phyloP scores from a whole-genome alignment of 768 basidiomycete species.

The Mycena belliarum region DNA sequence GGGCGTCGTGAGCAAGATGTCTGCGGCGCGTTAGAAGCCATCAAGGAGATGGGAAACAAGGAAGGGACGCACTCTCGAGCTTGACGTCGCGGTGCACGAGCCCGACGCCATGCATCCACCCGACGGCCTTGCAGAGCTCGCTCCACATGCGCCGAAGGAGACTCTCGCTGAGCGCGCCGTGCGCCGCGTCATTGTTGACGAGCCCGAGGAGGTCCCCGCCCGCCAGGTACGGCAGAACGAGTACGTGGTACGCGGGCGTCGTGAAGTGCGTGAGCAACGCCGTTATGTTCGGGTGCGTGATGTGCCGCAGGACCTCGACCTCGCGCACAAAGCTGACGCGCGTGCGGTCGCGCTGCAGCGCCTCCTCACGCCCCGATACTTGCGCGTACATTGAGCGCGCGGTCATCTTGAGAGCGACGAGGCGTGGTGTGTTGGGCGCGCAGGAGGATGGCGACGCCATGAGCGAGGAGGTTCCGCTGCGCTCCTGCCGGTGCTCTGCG shows the following conservation, averaged over 20 bases:
- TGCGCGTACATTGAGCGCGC: conserved; percentile 33
- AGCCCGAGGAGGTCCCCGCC: conserved; percentile 85
- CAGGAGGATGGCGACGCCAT: neutral
- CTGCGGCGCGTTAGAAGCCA: conserved; percentile 35
- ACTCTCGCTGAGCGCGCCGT: conserved; percentile 37
- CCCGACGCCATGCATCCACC: conserved; percentile 85
- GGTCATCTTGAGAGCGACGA: conserved; percentile 53
- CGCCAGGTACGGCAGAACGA: conserved; percentile 72
- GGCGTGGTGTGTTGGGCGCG: conserved; percentile 18
- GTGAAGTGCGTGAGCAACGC: conserved; percentile 71
- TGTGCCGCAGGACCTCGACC: conserved; percentile 83
- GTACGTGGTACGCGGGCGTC: conserved; percentile 70
- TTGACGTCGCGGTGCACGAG: conserved; percentile 93
- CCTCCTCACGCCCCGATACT: conserved; percentile 32
- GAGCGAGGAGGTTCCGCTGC: conserved; percentile 1
- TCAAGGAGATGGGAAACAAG: neutral
- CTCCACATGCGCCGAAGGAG: conserved; percentile 65
- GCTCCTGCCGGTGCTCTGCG: conserved; percentile 13
- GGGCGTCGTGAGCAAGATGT: conserved; percentile 71
- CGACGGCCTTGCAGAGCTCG: conserved; percentile 76
- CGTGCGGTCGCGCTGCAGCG: conserved; percentile 64
- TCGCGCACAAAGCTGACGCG: conserved; percentile 79
- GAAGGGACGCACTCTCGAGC: conserved; percentile 59
- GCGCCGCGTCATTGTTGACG: conserved; percentile 57
- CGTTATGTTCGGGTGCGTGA: conserved; percentile 81